Base-by-base conservation (phyloP, 352 stramenopile genomes). In the Plasmopara halstedii region DNA sequence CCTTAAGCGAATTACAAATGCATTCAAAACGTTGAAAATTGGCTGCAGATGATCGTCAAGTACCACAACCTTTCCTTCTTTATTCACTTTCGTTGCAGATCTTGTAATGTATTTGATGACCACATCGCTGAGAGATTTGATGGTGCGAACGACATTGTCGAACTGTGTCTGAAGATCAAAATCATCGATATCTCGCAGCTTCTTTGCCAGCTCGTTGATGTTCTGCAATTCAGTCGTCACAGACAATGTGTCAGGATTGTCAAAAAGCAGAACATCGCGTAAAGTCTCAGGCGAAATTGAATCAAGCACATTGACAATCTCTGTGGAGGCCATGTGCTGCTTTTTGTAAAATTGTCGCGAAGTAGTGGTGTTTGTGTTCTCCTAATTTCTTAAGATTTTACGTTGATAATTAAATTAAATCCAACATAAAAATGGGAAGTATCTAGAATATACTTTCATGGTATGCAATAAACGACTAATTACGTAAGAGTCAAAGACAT, bases 111-210 rank as follows among this genome's bases (percentile, higher is more conserved):
- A 61, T 14, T 56, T 60, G 18, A 61, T 57, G 13, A 25, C 39
- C 4, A 45, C 26, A 23, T 61, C 54, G 41, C 69, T 64, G 18
- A 77, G 46, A 27, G 42, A n/a, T 58, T 75, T 70, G 26, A 63
- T 53, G 25, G 58, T 40, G 32, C 40, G 40, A n/a, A 50, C 27
- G 6, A 53, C 18, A 10, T 38, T n/a, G 0, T 10, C 14, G 3
- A 55, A 8, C 5, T 43, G 33, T 19, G 23, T 20, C 29, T 40
- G 19, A 11, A 70, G 34, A 29, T 66, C 50, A 2, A 2, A 2
- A 6, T 50, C 33, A 13, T 21, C 44, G 1, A 45, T 19, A 20
- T 25, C 2, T 14, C 6, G 1, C 14, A 73, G 37, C n/a, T 23
- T 21, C 3, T 55, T 35, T 14, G 39, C 52, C 21, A 73, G 40